Base-by-base conservation (phyloP, 805 yeast genomes). In the Metschnikowia lochheadii region DNA sequence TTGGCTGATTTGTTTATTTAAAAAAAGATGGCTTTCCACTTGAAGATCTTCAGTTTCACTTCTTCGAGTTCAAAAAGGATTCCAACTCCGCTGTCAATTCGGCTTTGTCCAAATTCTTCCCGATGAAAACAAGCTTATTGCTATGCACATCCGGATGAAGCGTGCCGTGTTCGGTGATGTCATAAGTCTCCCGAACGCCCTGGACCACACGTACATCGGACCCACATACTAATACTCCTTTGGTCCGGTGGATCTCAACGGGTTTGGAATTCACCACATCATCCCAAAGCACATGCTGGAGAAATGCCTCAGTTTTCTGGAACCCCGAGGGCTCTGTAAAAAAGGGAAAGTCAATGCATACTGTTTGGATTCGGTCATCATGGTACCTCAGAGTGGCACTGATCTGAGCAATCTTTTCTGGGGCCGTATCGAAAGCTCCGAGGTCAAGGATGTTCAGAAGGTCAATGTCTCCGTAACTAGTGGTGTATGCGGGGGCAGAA, bases 161-260 rank as follows among this genome's bases (percentile, higher is more conserved):
- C 15, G 53, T 46, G 2, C 70, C 72, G 6, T 71, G 72, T 13
- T 79, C 82, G 3, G 84, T 75, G 2, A 89, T 73, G 55, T 94
- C 99, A 66, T 89, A 94, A 0, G 96, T 89, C 49, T 90, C 94
- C 52, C 98, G 76, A 0, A 94, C 99, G 11, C 96, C 98, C 65
- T 94, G 99, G 10, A 94, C 69, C 6, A 90, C 87, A 55, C 79
- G 76, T 20, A 77, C 82, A 6, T 64, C 66, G 6, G 66, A 62
- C 3, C 52, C 56, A 40, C 42, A 43, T 53, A 83, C 77, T 6
- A 90, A 55, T 8, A 88, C 65, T 1, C 97, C 98, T 63, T 94
- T 94, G 2, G 86, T 71, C 54, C 98, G 71, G 58, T 90, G 96
- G 2, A 94, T 76, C 54, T 89, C 97, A 3, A 81, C 76, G 1